Conservation (phyloP, 2,329 filamentous ascomycete species). For the Pseudogymnoascus pannorum region DNA sequence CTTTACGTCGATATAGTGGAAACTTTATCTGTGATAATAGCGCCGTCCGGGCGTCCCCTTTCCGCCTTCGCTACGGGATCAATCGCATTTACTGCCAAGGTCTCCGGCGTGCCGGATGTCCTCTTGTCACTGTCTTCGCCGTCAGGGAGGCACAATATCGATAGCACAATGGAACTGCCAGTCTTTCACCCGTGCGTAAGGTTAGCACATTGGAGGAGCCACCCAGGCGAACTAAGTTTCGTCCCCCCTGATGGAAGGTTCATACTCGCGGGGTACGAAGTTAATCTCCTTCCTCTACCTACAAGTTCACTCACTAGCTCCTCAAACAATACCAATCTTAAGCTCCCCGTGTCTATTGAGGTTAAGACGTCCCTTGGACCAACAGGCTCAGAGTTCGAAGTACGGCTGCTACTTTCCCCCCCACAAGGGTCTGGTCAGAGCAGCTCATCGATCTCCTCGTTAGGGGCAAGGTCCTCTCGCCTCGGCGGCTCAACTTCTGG, state of each 20-base stretch:
- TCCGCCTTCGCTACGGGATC: conserved; percentile 85
- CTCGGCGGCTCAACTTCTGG: conserved; percentile 38
- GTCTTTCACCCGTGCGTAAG: conserved; percentile 96
- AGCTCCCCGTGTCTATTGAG: conserved; percentile 74
- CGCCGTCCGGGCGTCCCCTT: conserved; percentile 81
- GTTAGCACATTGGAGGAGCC: conserved; percentile 80
- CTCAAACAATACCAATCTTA: conserved; percentile 52
- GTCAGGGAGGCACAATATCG: conserved; percentile 70
- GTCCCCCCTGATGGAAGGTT: conserved; percentile 92
- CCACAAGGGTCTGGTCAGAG: conserved; percentile 44
- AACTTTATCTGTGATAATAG: conserved; percentile 77
- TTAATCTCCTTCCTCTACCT: conserved; percentile 65
- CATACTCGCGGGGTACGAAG: conserved; percentile 88
- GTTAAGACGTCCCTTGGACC: conserved; percentile 73
- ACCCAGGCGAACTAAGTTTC: conserved; percentile 88
- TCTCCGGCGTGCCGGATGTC: conserved; percentile 92
- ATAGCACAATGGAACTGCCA: conserved; percentile 71
- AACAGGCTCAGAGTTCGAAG: conserved; percentile 78
- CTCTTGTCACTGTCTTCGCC: conserved; percentile 71
- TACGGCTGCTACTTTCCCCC: conserved; percentile 65
- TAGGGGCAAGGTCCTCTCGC: conserved; percentile 34
- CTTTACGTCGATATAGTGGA: conserved; percentile 95
- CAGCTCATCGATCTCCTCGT: conserved; percentile 33
- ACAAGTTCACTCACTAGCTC: conserved; percentile 41
- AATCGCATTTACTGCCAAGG: conserved; percentile 89